Evolutionary conservation across 768 basidiomycete genomes (phyloP).

Genomic region (Tulasnella sp.): DNA sequence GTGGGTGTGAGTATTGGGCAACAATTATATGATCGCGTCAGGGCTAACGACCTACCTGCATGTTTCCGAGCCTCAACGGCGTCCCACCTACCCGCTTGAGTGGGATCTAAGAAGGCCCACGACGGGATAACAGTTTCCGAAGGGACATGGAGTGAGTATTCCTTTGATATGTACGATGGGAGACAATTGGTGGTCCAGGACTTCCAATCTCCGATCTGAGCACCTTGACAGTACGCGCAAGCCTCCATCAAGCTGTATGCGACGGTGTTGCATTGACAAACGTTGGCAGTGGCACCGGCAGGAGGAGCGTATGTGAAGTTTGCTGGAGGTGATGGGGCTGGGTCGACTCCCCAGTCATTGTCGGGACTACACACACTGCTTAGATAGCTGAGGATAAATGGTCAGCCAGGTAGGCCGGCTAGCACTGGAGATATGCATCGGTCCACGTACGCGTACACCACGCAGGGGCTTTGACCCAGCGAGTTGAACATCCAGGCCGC

Average conservation of each 20-base stretch:
- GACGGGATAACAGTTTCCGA: slow-evolving; percentile 7
- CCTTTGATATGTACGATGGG: not conserved
- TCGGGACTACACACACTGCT: not conserved
- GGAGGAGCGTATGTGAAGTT: not conserved
- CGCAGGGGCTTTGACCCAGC: not conserved
- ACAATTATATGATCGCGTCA: too few relatives aligned
- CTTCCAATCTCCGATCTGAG: slow-evolving; percentile 8
- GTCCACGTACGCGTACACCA: not conserved
- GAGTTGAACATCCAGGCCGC: not conserved
- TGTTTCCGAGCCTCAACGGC: not conserved
- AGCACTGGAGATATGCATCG: not conserved
- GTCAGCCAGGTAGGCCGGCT: not conserved
- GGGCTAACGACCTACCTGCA: not conserved
- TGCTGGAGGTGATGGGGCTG: not conserved
- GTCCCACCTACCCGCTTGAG: not conserved
- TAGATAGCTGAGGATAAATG: not conserved
- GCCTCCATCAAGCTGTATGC: slow-evolving; percentile 18
- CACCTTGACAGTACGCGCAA: slow-evolving; percentile 21
- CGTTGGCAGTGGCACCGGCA: not conserved
- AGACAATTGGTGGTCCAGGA: slow-evolving; percentile 18
- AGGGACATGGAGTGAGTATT: slow-evolving; percentile 14
- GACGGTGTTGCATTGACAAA: slow-evolving; percentile 26
- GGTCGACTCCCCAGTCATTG: not conserved
- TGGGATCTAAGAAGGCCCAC: slow-evolving; percentile 19
- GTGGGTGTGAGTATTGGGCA: too few relatives aligned